A percentile compares a stretch with the other conserved stretches of the same genome.
Conservation (phyloP, 83 land plant genomes). For the Picea abies region DNA sequence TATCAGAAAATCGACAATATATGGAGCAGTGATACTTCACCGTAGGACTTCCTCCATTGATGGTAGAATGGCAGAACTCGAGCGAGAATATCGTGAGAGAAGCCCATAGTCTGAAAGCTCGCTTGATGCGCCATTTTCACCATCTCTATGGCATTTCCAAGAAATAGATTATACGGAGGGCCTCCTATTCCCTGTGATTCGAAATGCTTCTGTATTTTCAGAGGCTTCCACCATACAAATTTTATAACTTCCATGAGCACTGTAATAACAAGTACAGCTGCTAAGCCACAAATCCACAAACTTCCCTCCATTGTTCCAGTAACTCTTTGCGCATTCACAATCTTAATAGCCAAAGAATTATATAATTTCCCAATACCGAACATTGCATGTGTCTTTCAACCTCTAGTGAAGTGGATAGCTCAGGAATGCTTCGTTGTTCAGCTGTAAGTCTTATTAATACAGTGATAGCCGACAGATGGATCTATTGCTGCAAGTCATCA, state of each 20-base stretch:
- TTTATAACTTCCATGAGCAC: neutral
- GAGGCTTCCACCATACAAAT: conserved; percentile 68
- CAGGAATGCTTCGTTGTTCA: no score
- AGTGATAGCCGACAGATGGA: no score
- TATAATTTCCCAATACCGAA: no score
- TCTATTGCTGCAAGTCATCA: no score
- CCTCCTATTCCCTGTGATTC: conserved; percentile 67
- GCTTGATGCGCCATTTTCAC: conserved; percentile 54
- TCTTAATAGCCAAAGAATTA: no score
- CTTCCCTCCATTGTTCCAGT: no score
- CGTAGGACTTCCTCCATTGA: conserved; percentile 79
- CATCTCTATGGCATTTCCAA: conserved; percentile 70
- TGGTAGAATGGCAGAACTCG: conserved; percentile 70
- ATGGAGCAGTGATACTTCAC: conserved; percentile 20
- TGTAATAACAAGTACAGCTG: neutral
- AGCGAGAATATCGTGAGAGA: conserved; percentile 69
- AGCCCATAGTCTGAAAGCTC: conserved; percentile 53
- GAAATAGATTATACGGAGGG: conserved; percentile 54
- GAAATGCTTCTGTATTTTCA: conserved; percentile 56
- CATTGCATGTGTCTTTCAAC: no score
- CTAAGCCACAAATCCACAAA: no score
- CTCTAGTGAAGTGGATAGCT: no score
- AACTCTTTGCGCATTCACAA: no score
- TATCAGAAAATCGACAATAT: no score
- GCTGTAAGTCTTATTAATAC: no score